A percentile compares a stretch with the other conserved stretches of the same genome.
These are phyloP conservation scores for Hansenula lynferdii DNA, from an alignment of 1,139 yeast genomes.

Conservation along the genomic window DNA sequence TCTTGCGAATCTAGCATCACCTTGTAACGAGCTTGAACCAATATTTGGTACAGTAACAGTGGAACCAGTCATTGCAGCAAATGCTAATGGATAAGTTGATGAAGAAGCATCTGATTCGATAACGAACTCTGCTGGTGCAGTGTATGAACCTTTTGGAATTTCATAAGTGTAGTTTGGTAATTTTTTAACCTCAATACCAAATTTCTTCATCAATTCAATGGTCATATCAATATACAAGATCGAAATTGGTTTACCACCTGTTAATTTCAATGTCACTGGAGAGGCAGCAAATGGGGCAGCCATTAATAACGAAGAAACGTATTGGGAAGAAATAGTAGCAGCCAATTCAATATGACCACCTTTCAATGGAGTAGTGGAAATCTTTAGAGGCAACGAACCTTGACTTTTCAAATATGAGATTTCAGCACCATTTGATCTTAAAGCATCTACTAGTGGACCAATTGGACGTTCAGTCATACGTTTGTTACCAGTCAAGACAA, in stretches of 20 bases:
- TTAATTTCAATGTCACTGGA: constrained; percentile 83
- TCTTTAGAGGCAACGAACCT: constrained; percentile 85
- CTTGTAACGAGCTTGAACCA: constrained; percentile 89
- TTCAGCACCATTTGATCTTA: constrained; percentile 70
- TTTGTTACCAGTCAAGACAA: constrained; percentile 85
- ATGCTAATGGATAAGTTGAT: constrained; percentile 96
- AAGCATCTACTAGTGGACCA: constrained; percentile 93
- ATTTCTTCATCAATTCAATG: constrained; percentile 86
- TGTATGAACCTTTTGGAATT: constrained; percentile 80
- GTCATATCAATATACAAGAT: constrained; percentile 97
- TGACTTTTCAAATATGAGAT: constrained; percentile 65
- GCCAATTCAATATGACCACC: constrained; percentile 95
- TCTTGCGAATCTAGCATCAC: constrained; percentile 94
- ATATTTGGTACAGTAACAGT: constrained; percentile 92
- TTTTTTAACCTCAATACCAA: constrained; percentile 79
- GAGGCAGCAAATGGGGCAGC: constrained; percentile 94
- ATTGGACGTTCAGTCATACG: constrained; percentile 98
- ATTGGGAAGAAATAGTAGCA: constrained; percentile 96
- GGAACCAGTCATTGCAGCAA: constrained; percentile 96
- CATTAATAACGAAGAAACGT: constrained; percentile 94
- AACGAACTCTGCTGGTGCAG: constrained; percentile 78
- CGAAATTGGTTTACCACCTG: constrained; percentile 96
- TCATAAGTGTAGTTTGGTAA: constrained; percentile 80
- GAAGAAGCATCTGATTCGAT: constrained; percentile 99
- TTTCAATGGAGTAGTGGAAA: constrained; percentile 66